phyloP scores from a whole-genome alignment of 2,329 filamentous ascomycete genomes.

The Fusarium mundagurra region DNA sequence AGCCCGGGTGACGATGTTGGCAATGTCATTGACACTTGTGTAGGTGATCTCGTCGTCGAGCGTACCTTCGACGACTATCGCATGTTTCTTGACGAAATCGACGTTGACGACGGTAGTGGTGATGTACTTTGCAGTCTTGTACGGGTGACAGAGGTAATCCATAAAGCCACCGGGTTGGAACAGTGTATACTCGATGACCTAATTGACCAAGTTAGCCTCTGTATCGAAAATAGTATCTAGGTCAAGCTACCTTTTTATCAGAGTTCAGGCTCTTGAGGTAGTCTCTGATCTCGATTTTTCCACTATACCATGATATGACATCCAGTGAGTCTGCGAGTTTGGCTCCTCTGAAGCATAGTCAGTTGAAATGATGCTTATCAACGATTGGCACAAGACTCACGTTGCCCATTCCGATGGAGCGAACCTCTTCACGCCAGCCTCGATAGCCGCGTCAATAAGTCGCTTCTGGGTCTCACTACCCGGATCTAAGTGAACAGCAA shows the following conservation, averaged over 20 bases:
- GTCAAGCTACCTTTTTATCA: background rate
- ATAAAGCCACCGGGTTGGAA: slow-evolving; percentile 5
- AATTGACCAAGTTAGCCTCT: fast-evolving
- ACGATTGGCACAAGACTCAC: fast-evolving
- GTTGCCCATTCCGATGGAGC: slow-evolving; percentile 14
- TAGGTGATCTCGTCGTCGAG: background rate
- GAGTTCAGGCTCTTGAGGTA: background rate
- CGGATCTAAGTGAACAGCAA: background rate
- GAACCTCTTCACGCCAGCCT: background rate
- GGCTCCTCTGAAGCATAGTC: background rate
- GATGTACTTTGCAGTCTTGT: background rate
- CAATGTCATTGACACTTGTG: background rate
- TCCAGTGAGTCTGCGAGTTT: background rate
- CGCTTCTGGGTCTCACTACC: background rate
- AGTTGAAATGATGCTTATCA: fast-evolving
- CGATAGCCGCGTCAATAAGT: background rate
- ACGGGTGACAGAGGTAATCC: slow-evolving; percentile 9
- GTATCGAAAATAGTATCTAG: fast-evolving
- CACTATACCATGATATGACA: background rate
- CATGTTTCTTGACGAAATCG: background rate
- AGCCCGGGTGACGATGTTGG: background rate
- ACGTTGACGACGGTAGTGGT: background rate
- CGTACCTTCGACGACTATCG: background rate
- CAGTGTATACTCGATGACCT: background rate
- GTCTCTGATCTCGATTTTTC: background rate